These are phyloP conservation scores for Geranium incanum DNA, from an alignment of 441 rosid genomes.

Conservation along the genomic window DNA sequence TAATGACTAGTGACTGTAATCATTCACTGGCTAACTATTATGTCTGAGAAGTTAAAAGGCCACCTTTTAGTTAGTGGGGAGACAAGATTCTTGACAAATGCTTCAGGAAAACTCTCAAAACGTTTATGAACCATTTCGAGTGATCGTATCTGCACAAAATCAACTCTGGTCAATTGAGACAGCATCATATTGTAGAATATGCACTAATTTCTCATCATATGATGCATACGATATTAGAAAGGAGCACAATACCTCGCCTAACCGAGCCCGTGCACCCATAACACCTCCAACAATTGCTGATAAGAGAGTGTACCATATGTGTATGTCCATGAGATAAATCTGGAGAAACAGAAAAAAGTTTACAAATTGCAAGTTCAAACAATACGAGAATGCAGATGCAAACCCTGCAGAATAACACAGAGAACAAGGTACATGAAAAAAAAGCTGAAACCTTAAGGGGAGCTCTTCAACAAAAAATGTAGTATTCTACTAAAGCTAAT, in stretches of 20 bases:
- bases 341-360: conserved; percentile 22
- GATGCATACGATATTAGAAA: conserved; percentile 4
- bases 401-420: background rate
- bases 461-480: background rate
- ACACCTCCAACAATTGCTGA: conserved; percentile 97
- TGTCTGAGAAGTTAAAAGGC: conserved; percentile 9
- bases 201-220: background rate
- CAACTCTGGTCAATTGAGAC: conserved; percentile 14
- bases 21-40: background rate
- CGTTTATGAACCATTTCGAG: conserved; percentile 97
- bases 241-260: conserved; percentile 73
- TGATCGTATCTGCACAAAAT: conserved; percentile 63
- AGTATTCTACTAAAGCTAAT: background rate
- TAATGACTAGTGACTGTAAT: background rate
- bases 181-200: conserved; percentile 1
- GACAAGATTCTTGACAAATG: conserved; percentile 80
- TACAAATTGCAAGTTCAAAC: background rate
- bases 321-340: conserved; percentile 97
- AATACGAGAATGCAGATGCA: background rate
- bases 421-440: background rate
- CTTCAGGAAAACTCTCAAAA: conserved; percentile 96
- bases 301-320: conserved; percentile 87
- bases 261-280: conserved; percentile 96
- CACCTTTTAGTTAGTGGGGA: conserved; percentile 62
- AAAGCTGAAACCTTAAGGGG: background rate